Conservation (phyloP, 2,329 filamentous ascomycete genomes). For the Zasmidium citrigriseum region DNA sequence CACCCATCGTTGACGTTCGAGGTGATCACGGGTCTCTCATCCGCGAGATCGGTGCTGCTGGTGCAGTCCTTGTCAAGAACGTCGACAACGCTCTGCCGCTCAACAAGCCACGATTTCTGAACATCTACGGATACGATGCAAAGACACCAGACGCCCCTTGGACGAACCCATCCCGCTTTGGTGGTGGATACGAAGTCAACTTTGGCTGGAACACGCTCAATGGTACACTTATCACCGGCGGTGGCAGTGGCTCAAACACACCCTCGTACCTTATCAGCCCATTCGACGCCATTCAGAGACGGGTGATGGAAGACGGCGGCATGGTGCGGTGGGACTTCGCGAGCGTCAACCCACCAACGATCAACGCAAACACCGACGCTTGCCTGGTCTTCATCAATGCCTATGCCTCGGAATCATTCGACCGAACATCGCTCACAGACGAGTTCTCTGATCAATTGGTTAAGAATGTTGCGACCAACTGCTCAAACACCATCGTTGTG, state of each 20-base stretch:
- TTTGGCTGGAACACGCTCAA: constrained; percentile 34
- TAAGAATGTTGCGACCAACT: constrained; percentile 31
- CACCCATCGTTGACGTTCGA: constrained; percentile 60
- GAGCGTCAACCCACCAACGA: constrained; percentile 21
- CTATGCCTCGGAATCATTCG: constrained; percentile 29
- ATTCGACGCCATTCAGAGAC: constrained; percentile 25
- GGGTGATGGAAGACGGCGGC: constrained; percentile 22
- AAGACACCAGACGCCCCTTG: constrained; percentile 32
- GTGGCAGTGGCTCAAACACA: constrained; percentile 19
- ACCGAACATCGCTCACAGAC: constrained; percentile 29
- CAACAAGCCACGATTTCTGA: constrained; percentile 42
- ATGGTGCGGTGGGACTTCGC: constrained; percentile 31
- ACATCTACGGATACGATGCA: constrained; percentile 44
- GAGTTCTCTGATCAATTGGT: constrained; percentile 30
- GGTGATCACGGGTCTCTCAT: constrained; percentile 47
- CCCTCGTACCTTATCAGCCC: constrained; percentile 23
- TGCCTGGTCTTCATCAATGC: constrained; percentile 37
- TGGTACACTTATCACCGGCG: constrained; percentile 22
- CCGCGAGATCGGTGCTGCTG: constrained; percentile 53
- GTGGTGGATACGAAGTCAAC: constrained; percentile 43
- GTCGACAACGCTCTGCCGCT: constrained; percentile 57
- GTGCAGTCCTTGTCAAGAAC: constrained; percentile 65
- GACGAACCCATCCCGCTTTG: constrained; percentile 40
- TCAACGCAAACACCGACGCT: constrained; percentile 29
- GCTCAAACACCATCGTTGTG: constrained; percentile 34